Evolutionary conservation across 306 rosid species (phyloP), one percentile per base, ranked within the genome.

Genomic region (Dalbergia cultrata): DNA sequence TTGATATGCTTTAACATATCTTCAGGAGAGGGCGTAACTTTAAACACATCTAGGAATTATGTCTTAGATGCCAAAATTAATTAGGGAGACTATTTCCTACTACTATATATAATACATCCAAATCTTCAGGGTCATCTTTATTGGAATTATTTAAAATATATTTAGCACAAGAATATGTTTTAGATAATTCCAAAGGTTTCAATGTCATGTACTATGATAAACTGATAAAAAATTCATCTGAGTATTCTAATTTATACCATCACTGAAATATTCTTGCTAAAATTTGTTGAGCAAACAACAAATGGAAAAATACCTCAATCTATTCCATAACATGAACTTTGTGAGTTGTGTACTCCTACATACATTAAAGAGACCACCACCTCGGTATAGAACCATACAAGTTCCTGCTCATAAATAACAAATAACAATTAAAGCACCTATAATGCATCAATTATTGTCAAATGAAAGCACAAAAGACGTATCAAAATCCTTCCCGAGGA

Each of bases 311-410:
- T 91, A 95, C 98, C 97, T 95, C 93, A 61, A 95, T 82, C 98
- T 97, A 95, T 75, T 95, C 97, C 98, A 92, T 95, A 45, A 89
- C 88, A 77, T 92, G 95, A 77, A 95, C 95, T 81, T 90, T 93
- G 34, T 88, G 97, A 68, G 92, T 89, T 54, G 97, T 88, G 82
- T 91, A 90, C 66, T 90, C 93, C 70, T 39, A n/a, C 76, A 76
- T 88, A 87, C 97, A 91, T 95, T 83, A 87, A 77, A 76, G 98
- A 97, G 83, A 92, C 91, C 81, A 88, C 64, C 72, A 95, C 97
- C 84, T 95, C 97, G 79, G 88, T 85, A 92, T 83, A 22, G 88
- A 85, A n/a, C n/a, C n/a, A n/a, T n/a, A n/a, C n/a, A n/a, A n/a
- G n/a, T n/a, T n/a, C n/a, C n/a, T n/a, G n/a, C n/a, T 84, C 75